These are phyloP conservation scores for Populus simonii DNA, from an alignment of 345 rosid genomes.

Conservation along the genomic window DNA sequence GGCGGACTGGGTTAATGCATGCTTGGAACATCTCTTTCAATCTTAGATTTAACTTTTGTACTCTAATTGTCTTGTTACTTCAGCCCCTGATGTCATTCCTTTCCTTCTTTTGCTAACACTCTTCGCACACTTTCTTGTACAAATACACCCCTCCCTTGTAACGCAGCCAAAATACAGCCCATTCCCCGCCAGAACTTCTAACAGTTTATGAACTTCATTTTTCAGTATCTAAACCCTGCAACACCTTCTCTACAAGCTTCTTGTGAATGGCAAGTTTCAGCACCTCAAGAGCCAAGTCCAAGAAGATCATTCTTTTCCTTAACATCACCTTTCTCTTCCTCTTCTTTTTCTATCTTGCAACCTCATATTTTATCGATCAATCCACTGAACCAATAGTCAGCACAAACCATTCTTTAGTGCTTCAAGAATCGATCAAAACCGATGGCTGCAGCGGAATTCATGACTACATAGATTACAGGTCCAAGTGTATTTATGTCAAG, in stretches of 20 bases:
- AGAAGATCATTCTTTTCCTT: slow-evolving; percentile 41
- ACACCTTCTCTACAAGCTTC: slow-evolving; percentile 15
- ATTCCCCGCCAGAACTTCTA: slow-evolving; percentile 14
- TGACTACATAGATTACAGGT: slow-evolving; percentile 38
- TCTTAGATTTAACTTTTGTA: background rate
- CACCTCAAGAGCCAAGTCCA: slow-evolving; percentile 17
- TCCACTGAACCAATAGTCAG: slow-evolving; percentile 6
- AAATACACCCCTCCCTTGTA: background rate
- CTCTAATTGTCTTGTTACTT: background rate
- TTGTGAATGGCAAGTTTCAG: slow-evolving; percentile 39
- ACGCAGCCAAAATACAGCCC: slow-evolving; percentile 15
- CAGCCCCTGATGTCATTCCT: background rate
- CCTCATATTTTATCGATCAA: slow-evolving; percentile 20
- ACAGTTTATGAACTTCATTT: slow-evolving; percentile 17
- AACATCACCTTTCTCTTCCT: slow-evolving; percentile 52
- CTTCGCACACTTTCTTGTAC: background rate
- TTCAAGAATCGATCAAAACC: slow-evolving; percentile 5
- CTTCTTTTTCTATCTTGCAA: slow-evolving; percentile 27
- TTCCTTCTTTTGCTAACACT: too few species aligned
- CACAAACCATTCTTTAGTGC: slow-evolving; percentile 1
- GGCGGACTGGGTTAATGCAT: background rate
- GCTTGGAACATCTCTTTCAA: background rate
- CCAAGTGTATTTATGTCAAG: slow-evolving; percentile 62
- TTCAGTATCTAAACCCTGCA: slow-evolving; percentile 16
- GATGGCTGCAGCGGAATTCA: slow-evolving; percentile 41